Base-by-base conservation (phyloP, 805 yeast species). In the Yarrowia osloensis region DNA sequence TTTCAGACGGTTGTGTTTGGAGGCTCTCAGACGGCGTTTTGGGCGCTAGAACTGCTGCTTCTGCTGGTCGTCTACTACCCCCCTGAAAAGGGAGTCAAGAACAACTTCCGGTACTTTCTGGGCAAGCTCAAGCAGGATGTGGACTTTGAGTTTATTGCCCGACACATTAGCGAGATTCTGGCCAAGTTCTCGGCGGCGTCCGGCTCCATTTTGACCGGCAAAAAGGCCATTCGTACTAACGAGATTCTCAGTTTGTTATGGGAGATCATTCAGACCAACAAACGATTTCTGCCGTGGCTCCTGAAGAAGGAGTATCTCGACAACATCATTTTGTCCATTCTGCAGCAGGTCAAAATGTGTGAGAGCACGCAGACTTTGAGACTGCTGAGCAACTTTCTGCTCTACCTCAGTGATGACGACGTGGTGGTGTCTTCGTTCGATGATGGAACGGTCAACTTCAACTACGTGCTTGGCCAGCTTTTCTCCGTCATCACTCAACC, bases 181-280 rank as follows among this genome's bases (percentile, higher is more conserved):
- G 33, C 54, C 21, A 61, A 61, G 54, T 44, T 44, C 15, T 28
- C 63, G 1, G 49, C 63, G 15, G n/a, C 47, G 1, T 40, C 63
- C 0, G 33, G 62, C 9, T 57, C 63, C 2, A 22, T 57, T 39
- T 5, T 57, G 19, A 42, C 50, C n/a, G 50, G 50, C 26, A 46
- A 46, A 11, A 42, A 44, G 33, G 42, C 29, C 1, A 33, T 42
- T 3, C 39, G 54, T 12, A 35, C 15, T 21, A 46, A 61, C 44
- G 66, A 61, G 13, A 31, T 44, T 12, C 22, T 61, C 33, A 44
- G 52, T 22, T 22, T 61, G 33, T n/a, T 61, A 6, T 61, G 66
- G 66, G 66, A 61, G 33, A 31, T 61, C 42, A 44, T 61, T 13
- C 66, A 61, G 33, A 61, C 42, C 54, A 61, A 61, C 42, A 44